Evolutionary conservation across 2,329 filamentous ascomycete genomes (phyloP), one percentile per base, ranked within the genome.

Genomic region (Calonectria naviculata): DNA sequence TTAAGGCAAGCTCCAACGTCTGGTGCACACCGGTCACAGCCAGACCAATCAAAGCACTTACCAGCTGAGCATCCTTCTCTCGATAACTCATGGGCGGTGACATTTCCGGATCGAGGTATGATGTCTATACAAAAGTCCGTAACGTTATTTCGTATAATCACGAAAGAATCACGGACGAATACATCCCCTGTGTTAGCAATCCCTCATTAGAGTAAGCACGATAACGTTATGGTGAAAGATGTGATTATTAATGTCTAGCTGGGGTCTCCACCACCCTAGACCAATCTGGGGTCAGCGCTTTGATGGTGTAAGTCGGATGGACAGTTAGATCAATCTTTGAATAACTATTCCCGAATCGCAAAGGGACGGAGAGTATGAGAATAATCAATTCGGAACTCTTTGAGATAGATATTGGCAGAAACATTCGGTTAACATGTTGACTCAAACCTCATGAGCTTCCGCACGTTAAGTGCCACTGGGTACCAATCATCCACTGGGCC

Each of bases 71-170:
- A 19, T 29, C 41, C 19, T 47, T 61, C 47, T 70, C 74, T 56
- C 63, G 61, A 52, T 36, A 38, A n/a, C 36, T 73, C 9, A 21
- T 67, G 26, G 74, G 65, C n/a, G 74, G 73, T 12, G 74, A 47
- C 75, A 77, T 77, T 24, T 61, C 17, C 17, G n/a, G 4, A 15
- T 4, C 15, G 12, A 46, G n/a, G 4, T 26, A n/a, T 3, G 4
- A 17, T 3, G 10, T 34, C 24, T 5, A 24, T 31, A 54, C n/a
- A n/a, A 12, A 41, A 17, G 15, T 34, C n/a, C n/a, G 17, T 42
- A 52, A 65, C 62, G 62, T 65, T 54, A 54, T 54, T 49, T 28
- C 24, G 31, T 44, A 10, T 21, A 21, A 44, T 44, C 4, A 24
- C 5, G 7, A 44, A 44, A 21, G 41, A 44, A 44, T 44, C 9